A percentile compares a stretch with the other conserved stretches of the same genome.
phyloP scores from a whole-genome alignment of 768 basidiomycete species.

The Kwoniella sp. region DNA sequence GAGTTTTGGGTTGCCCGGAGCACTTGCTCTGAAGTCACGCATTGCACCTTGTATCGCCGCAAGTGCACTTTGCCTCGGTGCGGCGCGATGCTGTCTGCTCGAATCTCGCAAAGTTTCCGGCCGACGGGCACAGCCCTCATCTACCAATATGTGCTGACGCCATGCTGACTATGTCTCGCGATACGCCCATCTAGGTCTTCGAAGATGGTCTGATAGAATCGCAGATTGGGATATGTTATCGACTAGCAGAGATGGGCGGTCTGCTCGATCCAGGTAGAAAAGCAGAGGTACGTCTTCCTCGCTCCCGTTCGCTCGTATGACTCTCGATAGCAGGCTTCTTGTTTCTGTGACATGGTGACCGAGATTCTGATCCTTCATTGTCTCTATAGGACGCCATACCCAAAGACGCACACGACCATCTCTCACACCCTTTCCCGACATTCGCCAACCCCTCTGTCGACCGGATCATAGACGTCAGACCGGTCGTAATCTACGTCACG shows the following conservation, averaged over 20 bases:
- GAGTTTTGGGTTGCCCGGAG: slow-evolving; percentile 32
- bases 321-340: too few relatives aligned
- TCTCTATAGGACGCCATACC: slow-evolving; percentile 12
- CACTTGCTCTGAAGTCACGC: too few relatives aligned
- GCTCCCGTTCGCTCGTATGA: too few relatives aligned
- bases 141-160: not conserved
- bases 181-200: slow-evolving; percentile 73
- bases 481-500: slow-evolving; percentile 75
- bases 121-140: too few relatives aligned
- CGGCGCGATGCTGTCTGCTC: too few relatives aligned
- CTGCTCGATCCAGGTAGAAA: slow-evolving; percentile 74
- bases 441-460: slow-evolving; percentile 21
- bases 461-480: slow-evolving; percentile 68
- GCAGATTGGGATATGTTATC: slow-evolving; percentile 67
- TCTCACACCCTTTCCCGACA: slow-evolving; percentile 11
- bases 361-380: not conserved
- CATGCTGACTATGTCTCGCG: slow-evolving; percentile 1
- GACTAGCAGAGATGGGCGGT: slow-evolving; percentile 76
- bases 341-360: not conserved
- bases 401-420: not conserved
- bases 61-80: slow-evolving; percentile 3
- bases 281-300: slow-evolving; percentile 60
- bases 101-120: too few relatives aligned
- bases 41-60: too few relatives aligned
- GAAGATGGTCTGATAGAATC: slow-evolving; percentile 78